Percentiles rank a stretch among this genome's conserved stretches.
These are phyloP conservation scores for Polychaeton citri DNA, from an alignment of 2,329 filamentous ascomycete species.

Conservation along the genomic window DNA sequence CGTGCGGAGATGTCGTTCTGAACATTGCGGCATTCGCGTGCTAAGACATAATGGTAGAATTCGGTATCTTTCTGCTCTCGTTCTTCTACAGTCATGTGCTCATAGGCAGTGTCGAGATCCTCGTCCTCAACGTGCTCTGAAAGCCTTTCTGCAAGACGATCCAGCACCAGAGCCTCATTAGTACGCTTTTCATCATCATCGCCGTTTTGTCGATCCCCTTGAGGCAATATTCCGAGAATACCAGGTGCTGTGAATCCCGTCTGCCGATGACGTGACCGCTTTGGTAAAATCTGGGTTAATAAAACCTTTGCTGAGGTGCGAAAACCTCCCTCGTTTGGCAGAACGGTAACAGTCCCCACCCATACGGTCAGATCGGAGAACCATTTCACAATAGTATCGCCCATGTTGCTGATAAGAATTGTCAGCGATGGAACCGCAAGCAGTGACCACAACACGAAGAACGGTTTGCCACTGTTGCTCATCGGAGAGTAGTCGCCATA, in stretches of 20 bases:
- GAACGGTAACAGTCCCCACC: slow-evolving; percentile 40
- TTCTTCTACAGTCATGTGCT: not conserved
- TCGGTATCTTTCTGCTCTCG: slow-evolving; percentile 28
- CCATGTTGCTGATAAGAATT: slow-evolving; percentile 41
- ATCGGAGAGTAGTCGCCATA: slow-evolving; percentile 38
- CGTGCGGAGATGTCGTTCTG: slow-evolving; percentile 28
- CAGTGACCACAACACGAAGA: slow-evolving; percentile 45
- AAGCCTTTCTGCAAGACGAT: slow-evolving; percentile 12
- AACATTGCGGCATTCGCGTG: slow-evolving; percentile 29
- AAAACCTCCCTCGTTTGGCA: slow-evolving; percentile 34
- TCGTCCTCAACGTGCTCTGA: slow-evolving; percentile 27
- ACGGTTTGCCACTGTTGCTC: slow-evolving; percentile 39
- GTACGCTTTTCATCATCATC: not conserved
- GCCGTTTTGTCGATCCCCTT: not conserved
- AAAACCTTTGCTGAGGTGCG: slow-evolving; percentile 19
- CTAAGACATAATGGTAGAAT: slow-evolving; percentile 38
- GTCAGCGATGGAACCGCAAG: slow-evolving; percentile 42
- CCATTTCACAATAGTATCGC: slow-evolving; percentile 40
- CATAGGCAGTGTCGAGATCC: slow-evolving; percentile 15
- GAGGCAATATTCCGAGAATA: slow-evolving; percentile 1
- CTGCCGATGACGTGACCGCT: slow-evolving; percentile 1
- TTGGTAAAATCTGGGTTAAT: slow-evolving; percentile 1
- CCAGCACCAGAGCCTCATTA: slow-evolving; percentile 9
- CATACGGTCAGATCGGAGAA: slow-evolving; percentile 44
- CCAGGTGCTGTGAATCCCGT: slow-evolving; percentile 2